phyloP scores from a whole-genome alignment of 306 rosid species.

The Vachellia collinsii region DNA sequence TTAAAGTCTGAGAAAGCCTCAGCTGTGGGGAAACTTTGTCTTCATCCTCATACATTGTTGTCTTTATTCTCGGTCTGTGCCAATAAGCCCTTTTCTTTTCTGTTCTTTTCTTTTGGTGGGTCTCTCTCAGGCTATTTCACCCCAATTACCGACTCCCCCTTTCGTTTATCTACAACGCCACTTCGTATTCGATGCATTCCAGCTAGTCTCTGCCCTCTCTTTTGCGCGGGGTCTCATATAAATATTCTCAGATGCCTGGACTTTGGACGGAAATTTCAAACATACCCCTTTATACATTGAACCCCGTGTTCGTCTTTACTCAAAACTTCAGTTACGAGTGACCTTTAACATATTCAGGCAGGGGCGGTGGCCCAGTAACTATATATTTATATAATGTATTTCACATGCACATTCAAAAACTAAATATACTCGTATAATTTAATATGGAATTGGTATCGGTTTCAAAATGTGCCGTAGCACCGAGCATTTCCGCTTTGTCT shows the following conservation, averaged over 20 bases:
- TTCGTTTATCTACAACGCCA: slow-evolving; percentile 1
- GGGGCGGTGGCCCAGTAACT: not conserved
- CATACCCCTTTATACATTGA: not conserved
- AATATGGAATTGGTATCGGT: not conserved
- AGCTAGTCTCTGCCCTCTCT: not conserved
- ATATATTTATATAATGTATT: not conserved
- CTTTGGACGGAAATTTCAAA: not conserved
- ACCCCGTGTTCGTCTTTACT: not conserved
- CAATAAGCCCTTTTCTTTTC: slow-evolving; percentile 50
- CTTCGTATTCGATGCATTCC: slow-evolving; percentile 40
- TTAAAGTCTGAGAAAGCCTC: slow-evolving; percentile 81
- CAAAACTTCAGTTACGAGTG: not conserved
- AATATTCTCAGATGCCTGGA: not conserved
- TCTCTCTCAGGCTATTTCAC: slow-evolving; percentile 37
- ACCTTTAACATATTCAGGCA: not conserved
- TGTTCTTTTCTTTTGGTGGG: slow-evolving; percentile 65
- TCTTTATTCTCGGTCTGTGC: slow-evolving; percentile 80
- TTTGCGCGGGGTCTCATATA: not conserved
- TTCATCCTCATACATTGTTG: slow-evolving; percentile 57
- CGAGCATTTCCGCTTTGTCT: no score
- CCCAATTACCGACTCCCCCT: not conserved
- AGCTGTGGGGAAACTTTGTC: slow-evolving; percentile 85
- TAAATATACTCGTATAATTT: not conserved
- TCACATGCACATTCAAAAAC: not conserved
- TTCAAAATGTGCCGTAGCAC: not conserved